Evolutionary conservation across 2,329 filamentous ascomycete genomes (phyloP), one percentile per base, ranked within the genome.

Genomic region (Akanthomyces uredinophilus): DNA sequence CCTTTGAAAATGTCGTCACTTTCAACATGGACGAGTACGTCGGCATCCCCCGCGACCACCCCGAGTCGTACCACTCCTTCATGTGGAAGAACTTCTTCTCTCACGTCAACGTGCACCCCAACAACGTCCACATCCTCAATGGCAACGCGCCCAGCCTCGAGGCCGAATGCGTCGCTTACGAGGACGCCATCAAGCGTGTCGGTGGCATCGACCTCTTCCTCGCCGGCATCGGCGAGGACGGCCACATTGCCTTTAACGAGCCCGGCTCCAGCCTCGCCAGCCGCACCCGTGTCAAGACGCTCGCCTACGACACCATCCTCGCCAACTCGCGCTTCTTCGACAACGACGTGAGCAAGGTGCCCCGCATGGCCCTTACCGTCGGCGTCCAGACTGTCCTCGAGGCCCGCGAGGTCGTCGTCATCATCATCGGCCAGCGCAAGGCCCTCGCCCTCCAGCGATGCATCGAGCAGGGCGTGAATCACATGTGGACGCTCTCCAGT

Each of bases 11-110:
- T 88, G 90, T 96, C 70, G 84, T 95, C 71, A 96, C 91, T 29
- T 96, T 96, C 81, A 95, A 95, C 76, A 95, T 95, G 91, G 91
- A 96, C 76, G 91, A 96, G 77, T 96, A 96, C 70, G 90, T 95
- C 67, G 90, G 89, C 62, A 84, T 96, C 65, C 88, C 91, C 39
- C 86, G 90, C 70, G 90, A 93, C 69, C 90, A 96, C 73, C 87
- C 90, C 14, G 87, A 95, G 74, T 92, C 88, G 70, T 96, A 96
- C 77, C 91, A 96, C 78, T 90, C 87, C 66, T 96, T 95, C 80
- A 95, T 96, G 91, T 96, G 92, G 84, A 91, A 90, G 76, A 83
- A 95, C 77, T 92, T 96, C 81, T 96, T 96, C 81, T 91, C 89
- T 49, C 91, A 86, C 68, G 87, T 95, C 68, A 90, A 96, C 71